These are phyloP conservation scores for Pythium myriotylum DNA, from an alignment of 352 stramenopile species.

Conservation along the genomic window DNA sequence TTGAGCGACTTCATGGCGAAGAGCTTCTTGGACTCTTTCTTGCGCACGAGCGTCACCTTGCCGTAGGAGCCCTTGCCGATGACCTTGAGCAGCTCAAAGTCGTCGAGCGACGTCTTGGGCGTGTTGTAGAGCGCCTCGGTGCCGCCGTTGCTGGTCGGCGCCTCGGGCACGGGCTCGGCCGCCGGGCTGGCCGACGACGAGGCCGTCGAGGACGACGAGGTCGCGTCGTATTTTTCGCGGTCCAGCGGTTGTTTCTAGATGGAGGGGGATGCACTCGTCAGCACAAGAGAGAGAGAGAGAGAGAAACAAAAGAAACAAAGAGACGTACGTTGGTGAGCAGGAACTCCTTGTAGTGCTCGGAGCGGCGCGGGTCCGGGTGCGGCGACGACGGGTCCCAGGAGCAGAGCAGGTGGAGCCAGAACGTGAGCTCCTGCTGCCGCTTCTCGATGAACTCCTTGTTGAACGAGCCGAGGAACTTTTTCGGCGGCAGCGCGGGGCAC, in stretches of 20 bases:
- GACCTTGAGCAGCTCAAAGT: slow-evolving; percentile 93
- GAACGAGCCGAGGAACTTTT: slow-evolving; percentile 89
- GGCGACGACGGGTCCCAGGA: slow-evolving; percentile 66
- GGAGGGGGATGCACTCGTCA: slow-evolving; percentile 1
- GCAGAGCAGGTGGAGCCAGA: slow-evolving; percentile 86
- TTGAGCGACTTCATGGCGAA: slow-evolving; percentile 91
- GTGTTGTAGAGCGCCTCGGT: slow-evolving; percentile 83
- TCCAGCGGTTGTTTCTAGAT: slow-evolving; percentile 86
- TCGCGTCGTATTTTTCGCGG: slow-evolving; percentile 29
- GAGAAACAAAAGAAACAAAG: neutral
- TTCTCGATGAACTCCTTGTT: slow-evolving; percentile 92
- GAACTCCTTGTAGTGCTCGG: slow-evolving; percentile 80
- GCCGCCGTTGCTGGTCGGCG: slow-evolving; percentile 34
- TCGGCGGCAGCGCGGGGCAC: slow-evolving; percentile 78
- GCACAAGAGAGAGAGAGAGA: slow-evolving; percentile 1
- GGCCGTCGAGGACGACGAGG: slow-evolving; percentile 17
- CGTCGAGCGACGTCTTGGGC: slow-evolving; percentile 87
- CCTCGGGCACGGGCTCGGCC: slow-evolving; percentile 30
- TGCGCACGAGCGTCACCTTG: slow-evolving; percentile 89
- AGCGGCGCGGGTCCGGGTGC: slow-evolving; percentile 64
- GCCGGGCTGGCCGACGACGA: slow-evolving; percentile 41
- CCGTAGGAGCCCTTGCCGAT: slow-evolving; percentile 93
- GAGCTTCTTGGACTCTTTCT: slow-evolving; percentile 67
- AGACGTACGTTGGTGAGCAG: slow-evolving; percentile 72
- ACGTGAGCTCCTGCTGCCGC: slow-evolving; percentile 84